phyloP scores from a whole-genome alignment of 208 protist genomes.

The Jaenimonas drosophilae region DNA sequence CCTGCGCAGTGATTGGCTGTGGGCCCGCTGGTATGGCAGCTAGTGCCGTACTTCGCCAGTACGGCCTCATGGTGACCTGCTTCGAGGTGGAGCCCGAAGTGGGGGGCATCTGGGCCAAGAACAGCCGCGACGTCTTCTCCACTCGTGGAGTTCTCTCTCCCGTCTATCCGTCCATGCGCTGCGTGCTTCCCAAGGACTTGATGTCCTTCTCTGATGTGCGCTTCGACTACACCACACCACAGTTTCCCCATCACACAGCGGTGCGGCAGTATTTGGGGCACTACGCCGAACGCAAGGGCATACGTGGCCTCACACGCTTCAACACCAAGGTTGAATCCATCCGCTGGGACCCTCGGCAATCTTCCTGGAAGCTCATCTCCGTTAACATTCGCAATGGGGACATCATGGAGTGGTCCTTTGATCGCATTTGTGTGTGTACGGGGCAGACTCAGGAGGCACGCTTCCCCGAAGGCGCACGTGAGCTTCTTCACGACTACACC shows the following conservation, averaged over 20 bases:
- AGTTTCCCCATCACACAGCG: conserved; percentile 81
- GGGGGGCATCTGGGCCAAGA: conserved; percentile 74
- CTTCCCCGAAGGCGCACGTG: conserved; percentile 36
- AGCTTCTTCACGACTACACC: conserved; percentile 31
- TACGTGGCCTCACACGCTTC: conserved; percentile 64
- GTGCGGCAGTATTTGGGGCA: conserved; percentile 69
- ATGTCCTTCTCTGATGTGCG: conserved; percentile 76
- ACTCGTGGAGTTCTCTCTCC: conserved; percentile 60
- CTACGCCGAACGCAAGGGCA: conserved; percentile 56
- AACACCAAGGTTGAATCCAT: conserved; percentile 84
- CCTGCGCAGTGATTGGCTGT: conserved; percentile 82
- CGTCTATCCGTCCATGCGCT: conserved; percentile 75
- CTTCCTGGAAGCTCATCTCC: conserved; percentile 70
- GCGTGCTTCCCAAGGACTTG: conserved; percentile 78
- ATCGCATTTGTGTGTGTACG: conserved; percentile 79
- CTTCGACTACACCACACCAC: conserved; percentile 72
- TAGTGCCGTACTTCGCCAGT: conserved; percentile 45
- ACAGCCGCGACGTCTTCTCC: conserved; percentile 58
- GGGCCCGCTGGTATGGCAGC: conserved; percentile 79
- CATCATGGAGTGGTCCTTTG: conserved; percentile 84
- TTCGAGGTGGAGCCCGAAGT: conserved; percentile 54
- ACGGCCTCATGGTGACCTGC: conserved; percentile 78
- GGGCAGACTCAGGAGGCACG: conserved; percentile 74
- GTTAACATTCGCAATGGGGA: conserved; percentile 83
- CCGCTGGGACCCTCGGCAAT: conserved; percentile 26